Evolutionary conservation across 306 rosid genomes (phyloP), one percentile per base, ranked within the genome.

Genomic region (Dryas octopetala): DNA sequence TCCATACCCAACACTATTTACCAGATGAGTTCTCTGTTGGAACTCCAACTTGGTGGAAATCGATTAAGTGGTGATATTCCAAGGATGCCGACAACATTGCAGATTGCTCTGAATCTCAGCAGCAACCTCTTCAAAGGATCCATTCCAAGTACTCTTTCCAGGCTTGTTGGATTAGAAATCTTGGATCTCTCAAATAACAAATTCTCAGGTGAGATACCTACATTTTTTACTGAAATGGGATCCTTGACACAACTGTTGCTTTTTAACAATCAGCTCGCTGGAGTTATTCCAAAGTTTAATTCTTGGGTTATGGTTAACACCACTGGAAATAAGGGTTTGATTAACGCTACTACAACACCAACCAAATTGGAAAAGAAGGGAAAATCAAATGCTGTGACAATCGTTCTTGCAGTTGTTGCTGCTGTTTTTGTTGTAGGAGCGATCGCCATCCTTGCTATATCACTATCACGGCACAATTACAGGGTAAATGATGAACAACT

Each of bases 161-260:
- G 0, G 1, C 86, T 94, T 59, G 0, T 0, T 41, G 68, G 0
- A 62, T 80, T 91, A 4, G 96, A 87, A 88, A 70, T 95, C 38
- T 73, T 89, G 91, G 99, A 95, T 76, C 96, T 95, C 69, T 92
- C 99, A 41, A 71, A 90, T 76, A 95, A 95, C 89, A 47, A 2
- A 0, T 95, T 95, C 79, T 76, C 86, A 11, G 99, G 97, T 23
- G 0, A 3, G 40, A 78, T 95, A 51, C 97, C 97, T 5, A 0
- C 1, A 0, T 63, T 59, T 78, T 79, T 95, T 1, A 44, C 71
- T 12, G 0, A 0, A n/a, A 13, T 90, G 90, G 0, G 0, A 2
- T 16, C 92, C 71, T 82, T 95, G 90, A 84, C 90, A 15, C 82
- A 44, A 48, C 65, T 90, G 84, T 14, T 58, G 28, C 89, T 92